Evolutionary conservation across 768 basidiomycete species (phyloP).

Genomic region (Lactarius deliciosus): DNA sequence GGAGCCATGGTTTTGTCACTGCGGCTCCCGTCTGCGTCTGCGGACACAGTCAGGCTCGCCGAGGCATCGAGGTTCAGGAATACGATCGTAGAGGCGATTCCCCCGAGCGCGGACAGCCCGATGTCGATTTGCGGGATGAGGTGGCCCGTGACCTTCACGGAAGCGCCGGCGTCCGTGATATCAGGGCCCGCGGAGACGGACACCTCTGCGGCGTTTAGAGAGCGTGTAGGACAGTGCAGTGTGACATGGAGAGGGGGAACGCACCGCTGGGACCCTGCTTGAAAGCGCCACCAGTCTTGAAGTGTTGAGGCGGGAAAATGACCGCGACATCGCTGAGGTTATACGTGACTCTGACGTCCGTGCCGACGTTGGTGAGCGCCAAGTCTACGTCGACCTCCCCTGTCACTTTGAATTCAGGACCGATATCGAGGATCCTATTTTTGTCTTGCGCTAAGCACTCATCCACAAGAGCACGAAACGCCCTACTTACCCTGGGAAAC

Average conservation of each 20-base stretch:
- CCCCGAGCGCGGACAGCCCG: conserved; percentile 5
- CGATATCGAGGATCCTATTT: conserved; percentile 46
- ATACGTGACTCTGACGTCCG: conserved; percentile 46
- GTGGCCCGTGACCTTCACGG: conserved; percentile 46
- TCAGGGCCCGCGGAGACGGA: conserved; percentile 41
- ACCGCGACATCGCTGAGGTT: conserved; percentile 43
- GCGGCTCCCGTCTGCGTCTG: neutral
- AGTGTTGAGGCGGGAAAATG: conserved; percentile 43
- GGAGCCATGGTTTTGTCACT: neutral
- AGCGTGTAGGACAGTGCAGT: conserved; percentile 33
- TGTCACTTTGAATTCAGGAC: conserved; percentile 48
- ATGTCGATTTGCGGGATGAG: conserved; percentile 43
- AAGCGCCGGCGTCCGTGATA: conserved; percentile 29
- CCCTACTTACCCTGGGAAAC: conserved; percentile 14
- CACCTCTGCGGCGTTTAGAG: conserved; percentile 32
- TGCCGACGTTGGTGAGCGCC: conserved; percentile 40
- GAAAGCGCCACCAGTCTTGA: conserved; percentile 35
- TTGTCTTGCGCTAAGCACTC: neutral
- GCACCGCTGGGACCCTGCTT: conserved; percentile 44
- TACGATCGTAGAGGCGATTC: neutral
- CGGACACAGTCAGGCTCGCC: neutral
- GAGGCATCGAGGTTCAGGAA: conserved; percentile 22
- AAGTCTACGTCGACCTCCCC: conserved; percentile 35
- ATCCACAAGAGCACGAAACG: no score
- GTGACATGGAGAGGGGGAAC: conserved; percentile 26